These are phyloP conservation scores for Ganoderma lucidum DNA, from an alignment of 1,284 basidiomycete genomes.

Conservation along the genomic window DNA sequence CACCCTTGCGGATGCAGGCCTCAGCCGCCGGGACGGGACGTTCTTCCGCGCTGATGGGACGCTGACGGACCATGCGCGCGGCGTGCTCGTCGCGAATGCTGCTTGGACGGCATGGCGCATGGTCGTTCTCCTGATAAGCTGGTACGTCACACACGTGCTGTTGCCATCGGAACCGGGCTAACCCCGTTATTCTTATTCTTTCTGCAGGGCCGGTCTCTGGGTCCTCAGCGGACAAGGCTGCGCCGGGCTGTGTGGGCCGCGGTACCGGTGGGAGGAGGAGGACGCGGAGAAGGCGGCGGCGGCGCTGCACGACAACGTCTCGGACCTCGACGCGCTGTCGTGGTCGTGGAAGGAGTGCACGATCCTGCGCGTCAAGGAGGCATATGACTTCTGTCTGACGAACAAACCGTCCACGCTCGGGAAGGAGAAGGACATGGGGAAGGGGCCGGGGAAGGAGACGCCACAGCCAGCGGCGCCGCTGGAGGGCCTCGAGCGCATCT, in stretches of 20 bases:
- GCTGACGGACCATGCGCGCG: constrained; percentile 75
- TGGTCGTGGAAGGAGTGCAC: constrained; percentile 84
- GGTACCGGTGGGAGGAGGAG: constrained; percentile 83
- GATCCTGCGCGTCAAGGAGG: constrained; percentile 75
- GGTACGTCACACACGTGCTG: constrained; percentile 52
- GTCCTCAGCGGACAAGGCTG: constrained; percentile 75
- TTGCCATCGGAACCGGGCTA: neutral
- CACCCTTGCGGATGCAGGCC: constrained; percentile 55
- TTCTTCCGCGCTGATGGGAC: constrained; percentile 77
- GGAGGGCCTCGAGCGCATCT: constrained; percentile 69
- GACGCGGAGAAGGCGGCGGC: constrained; percentile 64
- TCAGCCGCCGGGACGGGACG: constrained; percentile 66
- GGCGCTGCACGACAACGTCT: constrained; percentile 54
- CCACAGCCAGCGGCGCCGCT: constrained; percentile 43
- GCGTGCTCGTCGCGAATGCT: constrained; percentile 78
- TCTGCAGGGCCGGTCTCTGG: constrained; percentile 74
- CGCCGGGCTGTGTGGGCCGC: constrained; percentile 82
- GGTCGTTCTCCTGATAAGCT: constrained; percentile 68
- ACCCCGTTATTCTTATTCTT: neutral
- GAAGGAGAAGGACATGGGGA: constrained; percentile 47
- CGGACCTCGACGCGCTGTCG: constrained; percentile 60
- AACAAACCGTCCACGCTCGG: constrained; percentile 47
- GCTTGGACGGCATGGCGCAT: constrained; percentile 78
- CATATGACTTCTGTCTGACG: constrained; percentile 81
- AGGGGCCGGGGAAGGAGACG: constrained; percentile 33